Evolutionary conservation across 352 stramenopile species (phyloP).

Genomic region (Globisporangium sylvaticum): DNA sequence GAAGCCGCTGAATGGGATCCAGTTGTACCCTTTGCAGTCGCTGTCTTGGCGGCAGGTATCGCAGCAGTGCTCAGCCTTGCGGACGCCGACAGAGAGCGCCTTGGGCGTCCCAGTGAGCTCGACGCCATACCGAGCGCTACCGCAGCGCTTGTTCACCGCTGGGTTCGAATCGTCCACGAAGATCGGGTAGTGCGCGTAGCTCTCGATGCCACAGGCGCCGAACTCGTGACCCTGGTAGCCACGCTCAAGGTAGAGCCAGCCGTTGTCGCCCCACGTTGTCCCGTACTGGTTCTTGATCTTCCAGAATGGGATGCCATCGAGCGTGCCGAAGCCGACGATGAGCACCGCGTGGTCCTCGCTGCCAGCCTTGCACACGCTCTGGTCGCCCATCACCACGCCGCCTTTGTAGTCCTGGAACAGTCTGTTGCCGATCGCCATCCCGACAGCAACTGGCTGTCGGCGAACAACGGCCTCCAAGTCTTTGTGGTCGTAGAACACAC

Average conservation of each 20-base stretch:
- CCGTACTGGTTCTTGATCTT: conserved; percentile 48
- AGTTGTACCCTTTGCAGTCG: conserved; percentile 4
- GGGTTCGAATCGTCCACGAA: background rate
- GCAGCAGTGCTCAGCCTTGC: background rate
- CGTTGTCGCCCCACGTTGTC: conserved; percentile 25
- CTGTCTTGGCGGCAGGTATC: background rate
- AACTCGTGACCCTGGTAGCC: conserved; percentile 34
- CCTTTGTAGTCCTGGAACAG: conserved; percentile 12
- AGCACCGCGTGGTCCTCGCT: conserved; percentile 21
- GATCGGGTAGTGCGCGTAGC: conserved; percentile 42
- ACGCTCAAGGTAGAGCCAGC: conserved; percentile 30
- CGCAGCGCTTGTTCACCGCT: background rate
- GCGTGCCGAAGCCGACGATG: conserved; percentile 28
- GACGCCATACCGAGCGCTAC: too few species aligned
- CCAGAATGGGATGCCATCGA: conserved; percentile 20
- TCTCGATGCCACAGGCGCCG: conserved; percentile 53
- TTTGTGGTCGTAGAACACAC: conserved; percentile 4
- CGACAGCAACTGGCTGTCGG: background rate
- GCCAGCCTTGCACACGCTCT: background rate
- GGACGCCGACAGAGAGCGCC: too few species aligned
- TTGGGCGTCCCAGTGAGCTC: background rate
- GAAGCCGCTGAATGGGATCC: background rate
- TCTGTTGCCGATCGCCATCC: background rate
- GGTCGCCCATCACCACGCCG: conserved; percentile 6
- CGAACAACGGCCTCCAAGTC: conserved; percentile 7